A percentile compares a stretch with the other conserved stretches of the same genome.
phyloP scores from a whole-genome alignment of 148 eudicot genomes.

The Talinum fruticosum region DNA sequence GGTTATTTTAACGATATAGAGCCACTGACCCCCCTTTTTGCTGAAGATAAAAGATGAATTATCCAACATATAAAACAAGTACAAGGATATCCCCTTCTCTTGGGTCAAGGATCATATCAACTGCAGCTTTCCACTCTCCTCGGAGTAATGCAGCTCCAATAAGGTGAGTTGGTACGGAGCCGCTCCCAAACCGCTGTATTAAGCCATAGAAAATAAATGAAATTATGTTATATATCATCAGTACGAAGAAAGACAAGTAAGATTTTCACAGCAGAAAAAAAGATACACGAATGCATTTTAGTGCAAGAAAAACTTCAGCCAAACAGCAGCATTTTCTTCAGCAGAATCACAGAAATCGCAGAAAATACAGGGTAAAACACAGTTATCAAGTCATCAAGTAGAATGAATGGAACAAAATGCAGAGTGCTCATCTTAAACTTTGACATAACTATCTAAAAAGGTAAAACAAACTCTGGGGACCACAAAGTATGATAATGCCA shows the following conservation, averaged over 20 bases:
- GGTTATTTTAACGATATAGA: constrained; percentile 10
- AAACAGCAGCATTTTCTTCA: not conserved
- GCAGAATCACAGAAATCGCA: not conserved
- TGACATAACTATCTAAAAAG: not conserved
- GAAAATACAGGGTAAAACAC: not conserved
- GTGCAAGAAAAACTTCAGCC: not conserved
- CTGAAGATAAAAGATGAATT: constrained; percentile 10
- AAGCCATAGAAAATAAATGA: constrained; percentile 2
- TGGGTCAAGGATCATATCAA: constrained; percentile 88
- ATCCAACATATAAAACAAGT: constrained; percentile 10
- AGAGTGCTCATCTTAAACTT: not conserved
- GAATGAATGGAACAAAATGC: not conserved
- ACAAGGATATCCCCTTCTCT: constrained; percentile 98
- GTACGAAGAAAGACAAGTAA: not conserved
- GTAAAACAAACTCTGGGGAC: not conserved
- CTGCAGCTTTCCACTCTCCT: constrained; percentile 86
- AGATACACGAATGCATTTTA: not conserved
- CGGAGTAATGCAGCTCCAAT: constrained; percentile 83
- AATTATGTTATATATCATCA: constrained; percentile 16
- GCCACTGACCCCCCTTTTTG: no score
- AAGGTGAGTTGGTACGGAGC: constrained; percentile 86
- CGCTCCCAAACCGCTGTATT: constrained; percentile 89
- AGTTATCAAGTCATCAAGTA: not conserved
- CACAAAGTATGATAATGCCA: not conserved
- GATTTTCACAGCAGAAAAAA: not conserved